These are phyloP conservation scores for Seiridium unicorne DNA, from an alignment of 2,329 filamentous ascomycete genomes.

Conservation along the genomic window DNA sequence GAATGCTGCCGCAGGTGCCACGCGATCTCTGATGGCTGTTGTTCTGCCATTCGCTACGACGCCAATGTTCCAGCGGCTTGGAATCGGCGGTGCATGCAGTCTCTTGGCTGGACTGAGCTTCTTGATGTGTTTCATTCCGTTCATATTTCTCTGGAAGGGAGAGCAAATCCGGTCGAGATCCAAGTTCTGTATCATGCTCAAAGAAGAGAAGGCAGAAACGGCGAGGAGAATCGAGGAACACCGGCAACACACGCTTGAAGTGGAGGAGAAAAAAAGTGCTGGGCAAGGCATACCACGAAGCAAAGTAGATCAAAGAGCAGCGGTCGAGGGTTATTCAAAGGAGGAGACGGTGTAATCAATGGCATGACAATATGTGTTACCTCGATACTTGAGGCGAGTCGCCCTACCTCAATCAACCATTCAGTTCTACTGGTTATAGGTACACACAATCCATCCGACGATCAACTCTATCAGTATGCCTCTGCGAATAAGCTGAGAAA, in stretches of 20 bases:
- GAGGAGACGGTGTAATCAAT: too few species aligned
- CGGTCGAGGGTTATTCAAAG: too few species aligned
- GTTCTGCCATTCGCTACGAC: constrained; percentile 56
- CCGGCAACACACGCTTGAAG: neutral
- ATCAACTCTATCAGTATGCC: too few species aligned
- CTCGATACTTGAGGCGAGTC: too few species aligned
- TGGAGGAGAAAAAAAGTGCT: neutral
- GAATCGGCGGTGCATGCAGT: constrained; percentile 50
- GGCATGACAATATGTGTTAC: too few species aligned
- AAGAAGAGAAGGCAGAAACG: constrained; percentile 38
- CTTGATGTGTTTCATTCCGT: constrained; percentile 49
- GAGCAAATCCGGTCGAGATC: constrained; percentile 54
- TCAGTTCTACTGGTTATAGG: too few species aligned
- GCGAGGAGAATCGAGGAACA: too few species aligned
- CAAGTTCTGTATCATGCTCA: constrained; percentile 61
- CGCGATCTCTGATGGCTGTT: constrained; percentile 49
- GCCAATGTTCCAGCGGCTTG: constrained; percentile 46
- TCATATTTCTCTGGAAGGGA: constrained; percentile 54
- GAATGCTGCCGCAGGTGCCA: constrained; percentile 48
- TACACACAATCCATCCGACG: too few species aligned
- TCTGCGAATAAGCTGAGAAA: too few species aligned
- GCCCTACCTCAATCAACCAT: too few species aligned
- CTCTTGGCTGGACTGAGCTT: constrained; percentile 49
- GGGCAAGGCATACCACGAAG: too few species aligned
- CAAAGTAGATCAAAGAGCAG: too few species aligned